Base-by-base conservation (phyloP, 2,329 filamentous ascomycete genomes). In the Trematosphaeria pertusa region DNA sequence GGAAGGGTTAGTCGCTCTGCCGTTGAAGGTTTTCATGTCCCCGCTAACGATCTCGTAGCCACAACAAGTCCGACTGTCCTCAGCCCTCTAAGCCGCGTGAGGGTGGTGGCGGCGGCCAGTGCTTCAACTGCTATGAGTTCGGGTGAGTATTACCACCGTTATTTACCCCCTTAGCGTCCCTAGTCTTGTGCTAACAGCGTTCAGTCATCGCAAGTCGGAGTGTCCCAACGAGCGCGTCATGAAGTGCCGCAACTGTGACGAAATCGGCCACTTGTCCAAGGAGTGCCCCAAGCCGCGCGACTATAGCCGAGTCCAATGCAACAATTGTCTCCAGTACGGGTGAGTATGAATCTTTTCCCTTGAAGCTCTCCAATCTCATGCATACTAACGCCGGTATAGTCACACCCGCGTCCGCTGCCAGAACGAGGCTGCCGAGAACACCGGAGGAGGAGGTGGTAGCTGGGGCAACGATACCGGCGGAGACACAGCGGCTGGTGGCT, bases 201-300 rank as follows among this genome's bases (percentile, higher is more conserved):
- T 44, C 1, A 66, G 64, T 3, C 67, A 71, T 33, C 56, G 62
- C 22, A 61, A 57, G 11, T 53, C 49, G 2, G 56, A 61, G 0
- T 71, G 69, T 36, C 36, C 60, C 20, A 57, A 71, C 31, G 59
- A 61, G 15, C 56, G 54, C 1, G 59, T 66, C 12, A 57, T 68
- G n/a, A 69, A 67, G 55, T 82, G 80, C 69, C 73, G 78, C 60
- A 88, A 88, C 71, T 88, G 86, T 56, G 84, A 84, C 15, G 69
- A 81, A 31, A 81, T 84, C 41, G 86, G 84, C 4, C 85, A 88
- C 52, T 74, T 77, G 33, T 69, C 75, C 52, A 75, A 73, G 14
- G 79, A 83, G 3, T 84, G 84, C 55, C 28, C 38, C 0, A 76
- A 83, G 69, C 84, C 84, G 3, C 75, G 73, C 31, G 80, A 84